Percentiles rank a stretch among this genome's conserved stretches.
Conservation (phyloP, 1,139 yeast genomes). For the Blastobotrys serpentis region DNA sequence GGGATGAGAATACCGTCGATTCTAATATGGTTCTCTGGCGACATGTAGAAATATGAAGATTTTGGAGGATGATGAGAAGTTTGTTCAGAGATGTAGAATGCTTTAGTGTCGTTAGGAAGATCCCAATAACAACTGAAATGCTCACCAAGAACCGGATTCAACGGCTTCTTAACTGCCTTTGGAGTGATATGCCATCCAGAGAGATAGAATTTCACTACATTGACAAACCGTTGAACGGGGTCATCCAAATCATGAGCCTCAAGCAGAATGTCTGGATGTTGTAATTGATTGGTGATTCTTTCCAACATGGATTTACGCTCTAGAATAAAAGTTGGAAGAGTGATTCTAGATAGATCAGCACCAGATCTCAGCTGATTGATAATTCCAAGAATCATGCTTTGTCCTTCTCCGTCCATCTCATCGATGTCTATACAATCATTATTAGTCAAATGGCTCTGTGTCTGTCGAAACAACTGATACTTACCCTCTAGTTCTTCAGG, state of each 20-base stretch:
- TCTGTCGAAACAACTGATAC: neutral
- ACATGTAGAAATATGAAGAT: constrained; percentile 84
- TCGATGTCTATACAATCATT: constrained; percentile 59
- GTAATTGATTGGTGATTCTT: constrained; percentile 85
- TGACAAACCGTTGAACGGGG: constrained; percentile 64
- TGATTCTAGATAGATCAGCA: constrained; percentile 81
- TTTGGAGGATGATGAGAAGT: constrained; percentile 99
- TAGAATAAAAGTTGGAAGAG: constrained; percentile 89
- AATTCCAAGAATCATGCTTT: constrained; percentile 78
- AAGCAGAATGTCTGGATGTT: constrained; percentile 72
- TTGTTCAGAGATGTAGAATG: constrained; percentile 88
- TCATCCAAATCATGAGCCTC: constrained; percentile 62
- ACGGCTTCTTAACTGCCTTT: constrained; percentile 94
- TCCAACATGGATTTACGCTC: constrained; percentile 97
- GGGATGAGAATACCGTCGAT: constrained; percentile 91
- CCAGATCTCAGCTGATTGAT: constrained; percentile 92
- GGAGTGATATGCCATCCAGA: constrained; percentile 99
- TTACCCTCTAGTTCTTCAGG: constrained; percentile 19
- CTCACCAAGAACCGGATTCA: constrained; percentile 93
- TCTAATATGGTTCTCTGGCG: constrained; percentile 77
- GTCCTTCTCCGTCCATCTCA: constrained; percentile 88
- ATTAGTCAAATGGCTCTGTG: too few species aligned
- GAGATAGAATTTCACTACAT: constrained; percentile 82
- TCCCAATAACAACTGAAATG: constrained; percentile 92
- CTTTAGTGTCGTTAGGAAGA: constrained; percentile 62